A percentile compares a stretch with the other conserved stretches of the same genome.
phyloP scores from a whole-genome alignment of 768 basidiomycete species.

The Termitomyces sp. region DNA sequence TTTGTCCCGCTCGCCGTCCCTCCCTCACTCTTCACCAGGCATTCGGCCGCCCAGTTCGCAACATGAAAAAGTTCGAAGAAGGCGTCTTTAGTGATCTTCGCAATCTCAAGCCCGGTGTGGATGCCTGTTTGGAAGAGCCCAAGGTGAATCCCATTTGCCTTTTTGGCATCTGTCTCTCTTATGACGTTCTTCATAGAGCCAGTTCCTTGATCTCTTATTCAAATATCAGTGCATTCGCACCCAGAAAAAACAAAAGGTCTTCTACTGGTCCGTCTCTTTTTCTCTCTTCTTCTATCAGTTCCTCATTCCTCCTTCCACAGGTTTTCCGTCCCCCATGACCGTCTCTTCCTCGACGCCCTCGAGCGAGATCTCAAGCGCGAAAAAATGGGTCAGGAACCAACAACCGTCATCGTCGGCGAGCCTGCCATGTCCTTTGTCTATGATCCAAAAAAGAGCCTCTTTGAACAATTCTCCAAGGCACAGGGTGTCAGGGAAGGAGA shows the following conservation, averaged over 20 bases:
- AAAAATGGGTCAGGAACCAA: slow-evolving; percentile 84
- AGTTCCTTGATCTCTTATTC: slow-evolving; percentile 90
- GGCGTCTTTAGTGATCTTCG: slow-evolving; percentile 91
- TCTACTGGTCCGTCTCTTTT: slow-evolving; percentile 71
- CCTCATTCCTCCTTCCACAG: slow-evolving; percentile 30
- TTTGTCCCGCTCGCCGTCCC: too few species aligned
- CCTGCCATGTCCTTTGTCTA: slow-evolving; percentile 87
- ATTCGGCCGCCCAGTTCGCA: slow-evolving; percentile 84
- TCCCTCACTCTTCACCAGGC: too few species aligned
- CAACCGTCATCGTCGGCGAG: slow-evolving; percentile 67
- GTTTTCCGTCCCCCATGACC: slow-evolving; percentile 97
- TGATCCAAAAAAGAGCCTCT: slow-evolving; percentile 79
- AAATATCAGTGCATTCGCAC: slow-evolving; percentile 96
- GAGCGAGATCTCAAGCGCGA: slow-evolving; percentile 96
- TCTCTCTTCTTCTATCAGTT: neutral
- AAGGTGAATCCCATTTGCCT: slow-evolving; percentile 51
- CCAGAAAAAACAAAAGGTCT: slow-evolving; percentile 99
- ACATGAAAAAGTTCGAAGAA: slow-evolving; percentile 97
- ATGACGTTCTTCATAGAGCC: slow-evolving; percentile 47
- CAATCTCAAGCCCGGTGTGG: slow-evolving; percentile 90
- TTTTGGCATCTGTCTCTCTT: neutral
- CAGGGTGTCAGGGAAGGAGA: slow-evolving; percentile 36
- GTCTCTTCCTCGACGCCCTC: slow-evolving; percentile 93
- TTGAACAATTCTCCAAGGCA: slow-evolving; percentile 75
- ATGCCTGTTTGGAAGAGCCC: slow-evolving; percentile 93